These are phyloP conservation scores for Anisodus tanguticus DNA, from an alignment of 257 asterid species.

Conservation along the genomic window DNA sequence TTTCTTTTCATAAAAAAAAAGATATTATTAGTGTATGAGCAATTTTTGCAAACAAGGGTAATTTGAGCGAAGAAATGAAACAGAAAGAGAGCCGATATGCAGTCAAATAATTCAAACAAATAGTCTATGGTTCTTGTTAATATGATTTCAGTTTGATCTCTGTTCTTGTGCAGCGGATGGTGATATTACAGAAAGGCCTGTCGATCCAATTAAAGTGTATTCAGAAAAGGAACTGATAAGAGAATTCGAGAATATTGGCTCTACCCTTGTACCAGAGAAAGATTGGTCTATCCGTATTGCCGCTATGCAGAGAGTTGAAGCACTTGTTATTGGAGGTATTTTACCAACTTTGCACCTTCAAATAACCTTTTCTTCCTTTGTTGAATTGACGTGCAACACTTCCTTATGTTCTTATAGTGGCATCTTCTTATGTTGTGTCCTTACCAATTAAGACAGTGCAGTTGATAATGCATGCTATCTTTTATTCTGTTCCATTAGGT, in stretches of 20 bases:
- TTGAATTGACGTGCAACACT: not conserved
- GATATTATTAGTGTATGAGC: not conserved
- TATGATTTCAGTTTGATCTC: slow-evolving; percentile 32
- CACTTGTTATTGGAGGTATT: slow-evolving; percentile 92
- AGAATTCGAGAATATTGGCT: slow-evolving; percentile 91
- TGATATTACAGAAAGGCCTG: slow-evolving; percentile 87
- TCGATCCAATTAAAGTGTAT: slow-evolving; percentile 87
- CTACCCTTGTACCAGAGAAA: slow-evolving; percentile 93
- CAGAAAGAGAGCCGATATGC: not conserved
- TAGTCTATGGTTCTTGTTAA: not conserved
- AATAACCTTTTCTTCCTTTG: not conserved
- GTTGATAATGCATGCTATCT: not conserved
- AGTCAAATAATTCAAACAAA: not conserved
- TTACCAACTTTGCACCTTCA: slow-evolving; percentile 29
- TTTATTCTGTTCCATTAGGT: slow-evolving; percentile 56
- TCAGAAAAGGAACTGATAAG: slow-evolving; percentile 93
- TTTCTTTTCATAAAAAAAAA: too few relatives aligned
- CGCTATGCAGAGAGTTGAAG: slow-evolving; percentile 97
- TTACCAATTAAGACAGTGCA: not conserved
- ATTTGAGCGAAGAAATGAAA: slow-evolving; percentile 12
- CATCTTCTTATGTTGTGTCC: slow-evolving; percentile 16
- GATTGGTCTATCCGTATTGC: slow-evolving; percentile 97
- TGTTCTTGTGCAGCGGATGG: slow-evolving; percentile 68
- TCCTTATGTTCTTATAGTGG: not conserved
- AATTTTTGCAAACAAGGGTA: slow-evolving; percentile 10